phyloP scores from a whole-genome alignment of 176 grass and related monocot species.

The Pharus latifolius region DNA sequence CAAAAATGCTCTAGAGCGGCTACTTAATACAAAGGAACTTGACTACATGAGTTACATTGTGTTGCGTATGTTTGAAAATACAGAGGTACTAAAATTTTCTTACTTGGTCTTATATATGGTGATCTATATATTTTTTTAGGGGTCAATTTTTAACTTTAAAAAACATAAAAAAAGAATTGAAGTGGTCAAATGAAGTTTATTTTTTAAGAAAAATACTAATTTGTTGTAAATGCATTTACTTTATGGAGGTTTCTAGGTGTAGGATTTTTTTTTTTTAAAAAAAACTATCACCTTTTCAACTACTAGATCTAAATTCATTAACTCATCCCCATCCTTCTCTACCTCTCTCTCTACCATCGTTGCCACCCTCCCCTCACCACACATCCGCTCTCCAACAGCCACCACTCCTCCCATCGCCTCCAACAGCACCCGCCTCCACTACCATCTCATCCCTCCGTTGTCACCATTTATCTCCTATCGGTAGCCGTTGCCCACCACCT shows the following conservation, averaged over 20 bases:
- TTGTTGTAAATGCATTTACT: not conserved
- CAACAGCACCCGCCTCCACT: too few species aligned
- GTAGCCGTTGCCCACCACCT: too few species aligned
- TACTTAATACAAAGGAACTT: slow-evolving; percentile 80
- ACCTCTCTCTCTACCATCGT: too few species aligned
- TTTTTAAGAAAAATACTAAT: not conserved
- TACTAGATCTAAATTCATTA: too few species aligned
- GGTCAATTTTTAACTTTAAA: not conserved
- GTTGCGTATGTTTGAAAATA: slow-evolving; percentile 94
- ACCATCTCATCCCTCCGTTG: too few species aligned
- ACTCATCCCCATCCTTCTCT: too few species aligned
- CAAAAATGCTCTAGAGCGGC: slow-evolving; percentile 36
- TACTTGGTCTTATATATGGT: not conserved
- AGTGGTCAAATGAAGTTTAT: not conserved
- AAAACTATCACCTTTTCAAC: too few species aligned
- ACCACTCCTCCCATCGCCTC: too few species aligned
- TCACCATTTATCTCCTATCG: too few species aligned
- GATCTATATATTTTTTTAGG: not conserved
- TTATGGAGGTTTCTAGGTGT: not conserved
- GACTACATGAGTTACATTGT: slow-evolving; percentile 98
- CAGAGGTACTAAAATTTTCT: slow-evolving; percentile 44
- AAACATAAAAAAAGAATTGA: not conserved
- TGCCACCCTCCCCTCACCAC: too few species aligned
- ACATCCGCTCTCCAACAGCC: too few species aligned
- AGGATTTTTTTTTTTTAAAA: too few species aligned